Base-by-base conservation (phyloP, 2,329 filamentous ascomycete genomes). In the Pseudofabraea citricarpa region DNA sequence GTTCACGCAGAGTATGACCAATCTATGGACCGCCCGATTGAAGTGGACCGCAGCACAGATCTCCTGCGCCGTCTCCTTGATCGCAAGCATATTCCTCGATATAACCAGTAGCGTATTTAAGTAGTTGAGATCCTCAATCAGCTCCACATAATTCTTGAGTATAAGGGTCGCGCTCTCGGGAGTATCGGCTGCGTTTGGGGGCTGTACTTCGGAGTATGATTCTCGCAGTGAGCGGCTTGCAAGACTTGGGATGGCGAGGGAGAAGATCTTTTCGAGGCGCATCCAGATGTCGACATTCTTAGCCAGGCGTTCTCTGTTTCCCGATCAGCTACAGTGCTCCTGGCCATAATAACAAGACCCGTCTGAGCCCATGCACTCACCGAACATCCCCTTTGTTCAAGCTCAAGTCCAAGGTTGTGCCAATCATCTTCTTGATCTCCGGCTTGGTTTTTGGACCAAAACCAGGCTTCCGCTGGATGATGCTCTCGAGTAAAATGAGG, bases 41-140 rank as follows among this genome's bases (percentile, higher is more conserved):
- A 83, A 82, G 41, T 77, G 72, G 13, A 82, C 76, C 6, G 78
- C 77, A 8, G 79, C 77, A 45, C 79, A 83, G 6, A 84, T 71
- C 52, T 84, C 79, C 57, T 84, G 80, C 2, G 80, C 78, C 3
- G 83, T 75, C 55, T 81, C 76, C 10, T 80, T 74, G 8, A 80
- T 81, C 22, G 83, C 80, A 19, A 84, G 68, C 47, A 84, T 66
- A 50, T 84, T 84, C 39, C 80, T 67, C 1, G 79, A 77, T 55
- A 84, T 81, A 48, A 83, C 77, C 75, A 84, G 78, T 45, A 84
- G 66, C 64, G 81, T 83, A 66, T 82, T 83, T 41, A 84, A 67
- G 45, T 79, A 74, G 41, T 77, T 74, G 44, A 84, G 62, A 45
- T 83, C 79, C 46, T 82, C 77, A 55, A 80, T 79, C 46, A 84